These are phyloP conservation scores for Vaccinium darrowii DNA, from an alignment of 148 eudicot species.

Conservation along the genomic window DNA sequence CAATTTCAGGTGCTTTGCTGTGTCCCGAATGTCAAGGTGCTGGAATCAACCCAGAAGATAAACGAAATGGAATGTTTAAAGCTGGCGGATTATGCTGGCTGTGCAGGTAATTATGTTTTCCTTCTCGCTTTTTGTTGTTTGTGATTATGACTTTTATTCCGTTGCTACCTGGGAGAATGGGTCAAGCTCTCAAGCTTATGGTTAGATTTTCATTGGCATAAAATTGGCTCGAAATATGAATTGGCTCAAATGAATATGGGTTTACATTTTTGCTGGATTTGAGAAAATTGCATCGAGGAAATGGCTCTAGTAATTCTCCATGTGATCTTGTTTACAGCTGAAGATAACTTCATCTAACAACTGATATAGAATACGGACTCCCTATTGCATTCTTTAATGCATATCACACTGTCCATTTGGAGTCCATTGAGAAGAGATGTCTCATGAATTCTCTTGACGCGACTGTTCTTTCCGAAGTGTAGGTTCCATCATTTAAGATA, in stretches of 20 bases:
- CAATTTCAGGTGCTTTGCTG: slow-evolving; percentile 31
- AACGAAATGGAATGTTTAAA: slow-evolving; percentile 48
- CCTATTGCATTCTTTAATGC: not conserved
- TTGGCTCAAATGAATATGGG: not conserved
- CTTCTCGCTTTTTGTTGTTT: not conserved
- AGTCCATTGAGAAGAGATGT: not conserved
- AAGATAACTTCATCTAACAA: slow-evolving; percentile 7
- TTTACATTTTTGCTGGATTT: not conserved
- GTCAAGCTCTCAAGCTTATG: not conserved
- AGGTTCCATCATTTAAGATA: not conserved
- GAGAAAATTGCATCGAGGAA: not conserved
- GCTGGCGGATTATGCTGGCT: slow-evolving; percentile 48
- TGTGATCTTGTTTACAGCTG: not conserved
- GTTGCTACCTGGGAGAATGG: not conserved
- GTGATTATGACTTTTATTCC: not conserved
- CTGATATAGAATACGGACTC: not conserved
- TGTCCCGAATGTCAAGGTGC: slow-evolving; percentile 45
- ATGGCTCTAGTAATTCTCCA: not conserved
- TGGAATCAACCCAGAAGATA: slow-evolving; percentile 47
- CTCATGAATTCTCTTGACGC: not conserved
- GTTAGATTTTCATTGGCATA: slow-evolving; percentile 1
- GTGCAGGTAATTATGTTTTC: slow-evolving; percentile 28
- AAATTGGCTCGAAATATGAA: not conserved
- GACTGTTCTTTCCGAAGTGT: not conserved
- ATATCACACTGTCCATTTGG: not conserved